phyloP scores from a whole-genome alignment of 768 basidiomycete genomes.

The Trametes cingulata region DNA sequence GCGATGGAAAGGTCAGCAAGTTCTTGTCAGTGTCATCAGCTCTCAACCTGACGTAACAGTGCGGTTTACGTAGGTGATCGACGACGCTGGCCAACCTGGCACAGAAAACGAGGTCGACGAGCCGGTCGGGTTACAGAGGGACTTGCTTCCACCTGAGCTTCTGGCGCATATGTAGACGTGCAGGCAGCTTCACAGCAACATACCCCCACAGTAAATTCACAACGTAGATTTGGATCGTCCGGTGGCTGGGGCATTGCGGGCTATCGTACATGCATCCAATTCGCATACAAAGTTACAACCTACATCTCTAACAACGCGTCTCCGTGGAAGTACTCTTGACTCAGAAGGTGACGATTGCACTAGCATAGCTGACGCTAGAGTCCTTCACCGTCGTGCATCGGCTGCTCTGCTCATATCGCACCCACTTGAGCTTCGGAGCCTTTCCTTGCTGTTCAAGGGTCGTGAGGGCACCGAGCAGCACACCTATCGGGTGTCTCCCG shows the following conservation, averaged over 20 bases:
- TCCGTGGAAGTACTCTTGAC: too few relatives aligned
- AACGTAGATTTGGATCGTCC: not conserved
- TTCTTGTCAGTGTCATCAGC: not conserved
- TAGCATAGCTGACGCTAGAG: conserved; percentile 96
- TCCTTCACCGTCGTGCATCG: conserved; percentile 65
- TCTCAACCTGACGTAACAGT: not conserved
- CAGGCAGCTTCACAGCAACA: not conserved
- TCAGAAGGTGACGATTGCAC: conserved; percentile 74
- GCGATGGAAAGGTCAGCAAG: conserved; percentile 56
- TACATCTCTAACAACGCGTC: too few relatives aligned
- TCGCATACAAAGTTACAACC: too few relatives aligned
- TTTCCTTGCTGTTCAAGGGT: conserved; percentile 47
- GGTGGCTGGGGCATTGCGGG: not conserved
- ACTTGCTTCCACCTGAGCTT: conserved; percentile 6
- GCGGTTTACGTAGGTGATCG: conserved; percentile 52
- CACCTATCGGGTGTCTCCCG: conserved; percentile 93
- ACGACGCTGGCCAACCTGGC: conserved; percentile 68
- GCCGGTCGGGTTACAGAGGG: conserved; percentile 53
- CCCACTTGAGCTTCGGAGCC: conserved; percentile 64
- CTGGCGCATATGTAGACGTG: conserved; percentile 6
- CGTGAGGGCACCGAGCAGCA: conserved; percentile 78
- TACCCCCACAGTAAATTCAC: not conserved
- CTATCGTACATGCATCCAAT: not conserved
- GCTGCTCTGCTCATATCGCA: conserved; percentile 92
- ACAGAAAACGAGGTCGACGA: conserved; percentile 60